Conservation (phyloP, 345 rosid species). For the Aquilaria malaccensis region DNA sequence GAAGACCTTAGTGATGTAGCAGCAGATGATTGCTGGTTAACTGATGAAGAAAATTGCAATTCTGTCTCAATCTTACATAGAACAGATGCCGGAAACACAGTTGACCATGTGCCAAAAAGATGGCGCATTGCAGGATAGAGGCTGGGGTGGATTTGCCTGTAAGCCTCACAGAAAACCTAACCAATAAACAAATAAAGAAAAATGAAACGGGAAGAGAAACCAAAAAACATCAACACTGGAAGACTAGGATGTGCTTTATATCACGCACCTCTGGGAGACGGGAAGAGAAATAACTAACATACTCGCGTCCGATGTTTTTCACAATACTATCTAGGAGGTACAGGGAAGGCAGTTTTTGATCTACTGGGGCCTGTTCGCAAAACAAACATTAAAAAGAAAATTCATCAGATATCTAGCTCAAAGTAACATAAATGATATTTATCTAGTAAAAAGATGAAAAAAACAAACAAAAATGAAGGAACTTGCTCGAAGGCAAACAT, state of each 20-base stretch:
- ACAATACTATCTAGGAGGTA: conserved; percentile 98
- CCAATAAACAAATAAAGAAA: conserved; percentile 10
- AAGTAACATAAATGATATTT: background rate
- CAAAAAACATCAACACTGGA: background rate
- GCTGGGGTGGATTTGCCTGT: conserved; percentile 68
- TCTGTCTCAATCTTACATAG: conserved; percentile 68
- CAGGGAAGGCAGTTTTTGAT: conserved; percentile 83
- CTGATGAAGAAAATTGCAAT: conserved; percentile 50
- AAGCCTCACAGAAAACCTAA: conserved; percentile 84
- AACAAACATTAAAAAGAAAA: background rate
- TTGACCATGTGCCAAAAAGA: conserved; percentile 92
- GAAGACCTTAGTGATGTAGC: conserved; percentile 45
- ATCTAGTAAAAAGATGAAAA: background rate
- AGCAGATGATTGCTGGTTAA: conserved; percentile 41
- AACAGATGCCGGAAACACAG: conserved; percentile 67
- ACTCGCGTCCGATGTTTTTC: conserved; percentile 86
- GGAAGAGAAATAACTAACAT: conserved; percentile 64
- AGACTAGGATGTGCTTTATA: background rate
- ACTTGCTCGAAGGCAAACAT: conserved; percentile 3
- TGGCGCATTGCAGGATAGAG: conserved; percentile 77
- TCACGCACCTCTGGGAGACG: conserved; percentile 89
- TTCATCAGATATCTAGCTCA: background rate
- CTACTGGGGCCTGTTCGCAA: conserved; percentile 67
- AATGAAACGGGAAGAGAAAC: background rate
- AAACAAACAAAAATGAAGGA: conserved; percentile 1